Base-by-base conservation (phyloP, 1,139 yeast species). In the Suhomyces choctaworum region DNA sequence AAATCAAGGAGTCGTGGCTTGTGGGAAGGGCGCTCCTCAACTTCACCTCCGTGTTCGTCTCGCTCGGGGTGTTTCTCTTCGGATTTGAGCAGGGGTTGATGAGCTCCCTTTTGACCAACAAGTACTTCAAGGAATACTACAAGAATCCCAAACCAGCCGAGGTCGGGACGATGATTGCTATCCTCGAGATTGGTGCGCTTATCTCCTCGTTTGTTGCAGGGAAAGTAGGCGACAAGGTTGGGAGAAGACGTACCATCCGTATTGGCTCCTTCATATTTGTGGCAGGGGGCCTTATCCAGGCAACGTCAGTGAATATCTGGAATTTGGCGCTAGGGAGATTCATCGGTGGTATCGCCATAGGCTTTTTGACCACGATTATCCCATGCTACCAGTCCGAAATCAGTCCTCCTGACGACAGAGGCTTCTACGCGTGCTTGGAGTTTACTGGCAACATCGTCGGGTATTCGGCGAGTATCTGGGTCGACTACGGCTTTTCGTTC, bases 371-470 rank as follows among this genome's bases (percentile, higher is more conserved):
- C n/a, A 87, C 96, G 5, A 87, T 89, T 35, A 94, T 92, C n/a
- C 97, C 97, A 0, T 87, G 92, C 32, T 90, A 88, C 59, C 96
- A 89, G 62, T 78, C 88, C 5, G 97, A 90, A 57, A 87, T 90
- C 41, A 81, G 94, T 25, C 95, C 95, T 11, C 89, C 96, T 1
- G 83, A 84, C 44, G 86, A 83, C 47, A 72, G 97, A 42, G 97
- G 97, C 1, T 78, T 83, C 51, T 75, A 87, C 39, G 96, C 96
- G 0, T 88, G 96, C 53, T 80, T 89, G 30, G 96, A 90, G 62
- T 90, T 89, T 60, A 86, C 97, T 0, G 96, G 96, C 4, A 89
- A 89, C 56, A 82, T 89, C 42, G 61, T 87, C 25, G 97, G 97
- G 5, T 90, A 89, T 58, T 76, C 95, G 2, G 68, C 85, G 1